Percentiles rank a stretch among this genome's conserved stretches.
These are phyloP conservation scores for Aureobasidium melanogenum DNA, from an alignment of 2,329 filamentous ascomycete genomes.

Conservation along the genomic window DNA sequence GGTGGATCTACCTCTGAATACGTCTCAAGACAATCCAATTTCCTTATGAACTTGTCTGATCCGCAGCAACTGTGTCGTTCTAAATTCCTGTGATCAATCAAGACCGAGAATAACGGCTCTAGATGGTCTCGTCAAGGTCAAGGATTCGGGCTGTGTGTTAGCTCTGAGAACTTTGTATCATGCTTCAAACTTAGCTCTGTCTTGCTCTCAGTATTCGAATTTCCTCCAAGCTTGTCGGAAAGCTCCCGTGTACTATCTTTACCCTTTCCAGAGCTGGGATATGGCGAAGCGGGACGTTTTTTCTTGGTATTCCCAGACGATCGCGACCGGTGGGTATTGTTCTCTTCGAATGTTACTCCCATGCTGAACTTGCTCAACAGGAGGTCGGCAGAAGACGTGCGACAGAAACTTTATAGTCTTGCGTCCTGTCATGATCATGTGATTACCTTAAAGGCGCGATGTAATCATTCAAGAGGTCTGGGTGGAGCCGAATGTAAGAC, in stretches of 20 bases:
- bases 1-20: not conserved
- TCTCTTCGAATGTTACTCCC: not conserved
- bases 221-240: not conserved
- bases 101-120: not conserved
- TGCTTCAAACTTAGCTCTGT: not conserved
- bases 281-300: not conserved
- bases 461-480: not conserved
- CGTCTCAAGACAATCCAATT: not conserved
- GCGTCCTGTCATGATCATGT: not conserved
- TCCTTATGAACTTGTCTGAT: not conserved
- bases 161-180: not conserved
- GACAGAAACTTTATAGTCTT: not conserved
- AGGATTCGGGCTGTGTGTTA: not conserved
- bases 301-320: not conserved
- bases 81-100: not conserved
- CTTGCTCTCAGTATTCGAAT: not conserved
- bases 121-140: not conserved
- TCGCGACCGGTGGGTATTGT: not conserved
- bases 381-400: not conserved
- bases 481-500: not conserved
- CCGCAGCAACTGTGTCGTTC: not conserved
- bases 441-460: not conserved
- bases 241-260: not conserved
- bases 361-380: not conserved
- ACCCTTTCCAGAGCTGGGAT: not conserved